A percentile compares a stretch with the other conserved stretches of the same genome.
Conservation (phyloP, 345 rosid species). For the Noccaea bulbosa region DNA sequence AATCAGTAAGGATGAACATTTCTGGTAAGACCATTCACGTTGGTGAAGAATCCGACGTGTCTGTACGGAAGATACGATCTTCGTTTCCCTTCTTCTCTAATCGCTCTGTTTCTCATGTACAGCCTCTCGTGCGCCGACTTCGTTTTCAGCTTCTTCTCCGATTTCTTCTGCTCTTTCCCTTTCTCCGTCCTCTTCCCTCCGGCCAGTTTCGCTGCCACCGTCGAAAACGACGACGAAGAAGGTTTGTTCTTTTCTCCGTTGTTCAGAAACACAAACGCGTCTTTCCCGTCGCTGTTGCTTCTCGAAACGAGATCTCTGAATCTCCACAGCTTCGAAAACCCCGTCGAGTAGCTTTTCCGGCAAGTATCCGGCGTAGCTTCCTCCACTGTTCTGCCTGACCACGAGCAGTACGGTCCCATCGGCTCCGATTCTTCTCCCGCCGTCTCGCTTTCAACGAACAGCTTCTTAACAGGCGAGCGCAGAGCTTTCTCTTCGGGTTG, state of each 20-base stretch:
- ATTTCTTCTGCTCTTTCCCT: background rate
- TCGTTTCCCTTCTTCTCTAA: slow-evolving; percentile 50
- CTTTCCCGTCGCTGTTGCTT: slow-evolving; percentile 62
- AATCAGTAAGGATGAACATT: slow-evolving; percentile 61
- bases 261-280: slow-evolving; percentile 51
- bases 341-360: slow-evolving; percentile 66
- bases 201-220: background rate
- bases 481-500: background rate
- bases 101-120: slow-evolving; percentile 49
- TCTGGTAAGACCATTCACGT: slow-evolving; percentile 53
- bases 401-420: slow-evolving; percentile 57
- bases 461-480: slow-evolving; percentile 58
- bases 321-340: slow-evolving; percentile 71
- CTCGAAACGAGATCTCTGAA: slow-evolving; percentile 55
- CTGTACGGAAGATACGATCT: slow-evolving; percentile 55
- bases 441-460: slow-evolving; percentile 54
- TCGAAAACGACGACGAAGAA: slow-evolving; percentile 5
- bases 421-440: slow-evolving; percentile 48
- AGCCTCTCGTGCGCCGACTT: slow-evolving; percentile 50
- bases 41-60: slow-evolving; percentile 57
- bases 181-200: slow-evolving; percentile 16
- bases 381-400: slow-evolving; percentile 38
- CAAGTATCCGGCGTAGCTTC: slow-evolving; percentile 45
- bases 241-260: slow-evolving; percentile 11
- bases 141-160: slow-evolving; percentile 20